Evolutionary conservation across 2,329 filamentous ascomycete genomes (phyloP), one percentile per base, ranked within the genome.

Genomic region (Aureobasidium sp.): DNA sequence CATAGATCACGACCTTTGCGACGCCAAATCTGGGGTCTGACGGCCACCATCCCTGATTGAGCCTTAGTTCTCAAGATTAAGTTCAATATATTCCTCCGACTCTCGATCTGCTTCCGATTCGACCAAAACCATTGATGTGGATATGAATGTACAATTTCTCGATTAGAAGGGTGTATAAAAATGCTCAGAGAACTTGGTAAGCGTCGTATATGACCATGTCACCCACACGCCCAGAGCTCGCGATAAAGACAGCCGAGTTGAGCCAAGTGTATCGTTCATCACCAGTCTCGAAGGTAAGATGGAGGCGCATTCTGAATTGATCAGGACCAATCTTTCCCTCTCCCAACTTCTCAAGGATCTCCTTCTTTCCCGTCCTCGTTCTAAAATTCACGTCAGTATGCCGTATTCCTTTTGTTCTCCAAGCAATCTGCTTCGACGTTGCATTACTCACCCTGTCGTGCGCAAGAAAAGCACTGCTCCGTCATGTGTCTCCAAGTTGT

Each of bases 201-300:
- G 67, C 67, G 64, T 69, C 67, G 60, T 68, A 69, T 32, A 68
- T 65, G 26, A 69, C 67, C 62, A 65, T 64, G 53, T 61, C 64
- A 12, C 67, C 67, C 3, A 62, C 58, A 32, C 67, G 55, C 12
- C 67, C 67, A 8, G 66, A 67, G 51, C 64, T 66, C 4, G 67
- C 67, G n/a, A 69, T 60, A 37, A 65, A 67, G 10, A 68, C 67
- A 7, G 64, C 65, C 26, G 56, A 42, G 50, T 69, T 73, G 26
- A 72, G 61, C 69, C 69, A 70, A 27, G 64, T 64, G 50, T 72
- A 73, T 56, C 67, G 63, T 39, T 51, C 42, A 62, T 70, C 67
- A 13, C 68, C 70, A 32, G 66, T 70, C 57, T 72, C 69, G 50
- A 72, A 66, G 3, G 62, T 70, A 41, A 71, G 53, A 53, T 71